Evolutionary conservation across 2,329 filamentous ascomycete genomes (phyloP).

Genomic region (Fusarium beomiforme): DNA sequence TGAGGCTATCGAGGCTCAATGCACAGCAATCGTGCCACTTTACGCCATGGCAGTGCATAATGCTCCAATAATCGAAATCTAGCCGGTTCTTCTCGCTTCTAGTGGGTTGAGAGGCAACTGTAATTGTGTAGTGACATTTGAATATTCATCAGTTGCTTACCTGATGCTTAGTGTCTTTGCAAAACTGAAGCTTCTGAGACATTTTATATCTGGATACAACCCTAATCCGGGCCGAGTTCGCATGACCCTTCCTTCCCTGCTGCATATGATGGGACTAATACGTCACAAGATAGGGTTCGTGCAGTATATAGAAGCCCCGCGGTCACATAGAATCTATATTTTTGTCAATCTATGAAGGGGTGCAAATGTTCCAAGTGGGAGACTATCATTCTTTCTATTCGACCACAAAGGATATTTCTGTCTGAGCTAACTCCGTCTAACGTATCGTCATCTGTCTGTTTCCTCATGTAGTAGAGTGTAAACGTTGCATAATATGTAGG

Average conservation of each 20-base stretch:
- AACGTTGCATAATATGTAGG: neutral
- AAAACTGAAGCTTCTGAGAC: slow-evolving; percentile 13
- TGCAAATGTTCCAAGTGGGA: neutral
- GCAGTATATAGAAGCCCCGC: neutral
- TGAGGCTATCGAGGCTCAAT: slow-evolving; percentile 9
- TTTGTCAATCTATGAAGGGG: neutral
- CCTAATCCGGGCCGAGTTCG: neutral
- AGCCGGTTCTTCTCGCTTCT: neutral
- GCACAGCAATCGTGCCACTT: slow-evolving; percentile 23
- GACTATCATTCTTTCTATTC: slow-evolving; percentile 7
- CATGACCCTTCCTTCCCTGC: slow-evolving; percentile 7
- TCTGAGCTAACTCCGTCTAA: neutral
- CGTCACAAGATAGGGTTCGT: slow-evolving; percentile 17
- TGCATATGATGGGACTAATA: neutral
- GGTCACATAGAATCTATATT: neutral
- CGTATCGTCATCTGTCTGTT: neutral
- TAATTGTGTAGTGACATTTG: neutral
- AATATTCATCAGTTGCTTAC: neutral
- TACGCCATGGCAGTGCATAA: slow-evolving; percentile 12
- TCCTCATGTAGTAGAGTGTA: neutral
- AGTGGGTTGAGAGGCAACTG: neutral
- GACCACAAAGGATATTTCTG: neutral
- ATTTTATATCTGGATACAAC: slow-evolving; percentile 18
- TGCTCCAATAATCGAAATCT: neutral
- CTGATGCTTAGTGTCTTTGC: neutral